Percentiles rank a stretch among this genome's conserved stretches.
Conservation (phyloP, 495 filamentous ascomycete species). For the Hyaloscypha variabilis region DNA sequence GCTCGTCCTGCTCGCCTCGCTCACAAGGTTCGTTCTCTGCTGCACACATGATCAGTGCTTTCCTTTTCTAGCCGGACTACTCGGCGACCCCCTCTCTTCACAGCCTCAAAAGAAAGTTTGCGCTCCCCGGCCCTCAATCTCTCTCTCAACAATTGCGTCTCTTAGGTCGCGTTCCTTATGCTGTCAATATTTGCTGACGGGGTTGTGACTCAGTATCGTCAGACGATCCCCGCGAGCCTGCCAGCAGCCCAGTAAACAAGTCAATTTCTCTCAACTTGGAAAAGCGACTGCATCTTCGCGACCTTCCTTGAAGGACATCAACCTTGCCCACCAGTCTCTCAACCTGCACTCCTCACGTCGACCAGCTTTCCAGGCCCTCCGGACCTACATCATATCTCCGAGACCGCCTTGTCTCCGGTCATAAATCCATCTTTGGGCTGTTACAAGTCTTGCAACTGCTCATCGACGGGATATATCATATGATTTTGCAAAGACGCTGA, state of each 20-base stretch:
- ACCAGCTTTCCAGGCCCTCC: not conserved
- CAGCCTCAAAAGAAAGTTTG: slow-evolving; percentile 3
- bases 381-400: slow-evolving; percentile 18
- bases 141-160: not conserved
- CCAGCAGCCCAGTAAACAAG: not conserved
- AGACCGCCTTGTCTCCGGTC: not conserved
- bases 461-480: not conserved
- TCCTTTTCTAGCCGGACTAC: not conserved
- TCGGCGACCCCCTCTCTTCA: slow-evolving; percentile 2
- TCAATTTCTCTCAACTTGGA: not conserved
- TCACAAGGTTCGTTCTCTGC: not conserved
- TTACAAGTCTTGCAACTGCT: not conserved
- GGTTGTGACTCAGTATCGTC: slow-evolving; percentile 10
- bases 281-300: not conserved
- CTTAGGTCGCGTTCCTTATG: slow-evolving; percentile 1
- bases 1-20: slow-evolving; percentile 1
- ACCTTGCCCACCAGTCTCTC: not conserved
- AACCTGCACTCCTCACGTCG: not conserved
- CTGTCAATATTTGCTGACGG: slow-evolving; percentile 9
- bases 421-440: not conserved
- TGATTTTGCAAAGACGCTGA: not conserved
- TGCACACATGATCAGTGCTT: slow-evolving; percentile 8
- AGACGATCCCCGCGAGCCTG: slow-evolving; percentile 1
- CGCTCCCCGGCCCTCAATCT: not conserved
- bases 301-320: not conserved